Percentiles rank a stretch among this genome's conserved stretches.
These are phyloP conservation scores for Eimeria necatrix DNA, from an alignment of 169 alveolate genomes.

Conservation along the genomic window DNA sequence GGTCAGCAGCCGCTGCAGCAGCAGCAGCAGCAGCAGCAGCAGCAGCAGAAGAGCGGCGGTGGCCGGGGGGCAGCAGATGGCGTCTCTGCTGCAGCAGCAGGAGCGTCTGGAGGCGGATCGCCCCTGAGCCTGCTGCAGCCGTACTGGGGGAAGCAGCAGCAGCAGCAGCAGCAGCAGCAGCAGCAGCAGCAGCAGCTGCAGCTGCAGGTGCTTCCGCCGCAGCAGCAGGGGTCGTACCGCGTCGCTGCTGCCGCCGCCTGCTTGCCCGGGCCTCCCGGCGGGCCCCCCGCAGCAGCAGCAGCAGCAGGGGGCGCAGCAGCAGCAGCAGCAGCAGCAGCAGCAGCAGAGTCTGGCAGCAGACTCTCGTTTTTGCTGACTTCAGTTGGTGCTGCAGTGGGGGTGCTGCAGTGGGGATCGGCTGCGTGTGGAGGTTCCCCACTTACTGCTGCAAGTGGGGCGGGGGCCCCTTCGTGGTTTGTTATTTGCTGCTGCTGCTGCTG, in stretches of 20 bases:
- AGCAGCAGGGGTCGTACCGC: no score
- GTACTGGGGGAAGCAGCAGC: neutral
- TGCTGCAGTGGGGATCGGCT: slow-evolving; percentile 74
- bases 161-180: slow-evolving; percentile 46
- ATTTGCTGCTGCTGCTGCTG: slow-evolving; percentile 60
- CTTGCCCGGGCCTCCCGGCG: neutral
- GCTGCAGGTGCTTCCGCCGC: neutral
- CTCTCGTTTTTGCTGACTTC: neutral
- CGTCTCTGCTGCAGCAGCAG: neutral
- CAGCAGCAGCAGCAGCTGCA: slow-evolving; percentile 48
- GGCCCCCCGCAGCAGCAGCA: neutral
- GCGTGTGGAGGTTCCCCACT: slow-evolving; percentile 68
- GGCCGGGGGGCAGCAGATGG: neutral
- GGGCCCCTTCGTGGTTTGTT: slow-evolving; percentile 25
- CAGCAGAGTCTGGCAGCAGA: neutral
- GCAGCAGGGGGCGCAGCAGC: neutral
- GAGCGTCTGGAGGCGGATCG: neutral
- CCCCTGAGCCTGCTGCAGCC: no score
- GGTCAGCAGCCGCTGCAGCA: neutral
- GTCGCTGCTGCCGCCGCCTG: no score
- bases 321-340: neutral
- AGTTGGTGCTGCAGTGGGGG: slow-evolving; percentile 27
- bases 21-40: slow-evolving; percentile 44
- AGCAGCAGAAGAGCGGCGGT: neutral
- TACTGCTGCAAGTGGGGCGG: slow-evolving; percentile 77